Base-by-base conservation (phyloP, 2,329 filamentous ascomycete species). In the Tolypocladium pustulatum region DNA sequence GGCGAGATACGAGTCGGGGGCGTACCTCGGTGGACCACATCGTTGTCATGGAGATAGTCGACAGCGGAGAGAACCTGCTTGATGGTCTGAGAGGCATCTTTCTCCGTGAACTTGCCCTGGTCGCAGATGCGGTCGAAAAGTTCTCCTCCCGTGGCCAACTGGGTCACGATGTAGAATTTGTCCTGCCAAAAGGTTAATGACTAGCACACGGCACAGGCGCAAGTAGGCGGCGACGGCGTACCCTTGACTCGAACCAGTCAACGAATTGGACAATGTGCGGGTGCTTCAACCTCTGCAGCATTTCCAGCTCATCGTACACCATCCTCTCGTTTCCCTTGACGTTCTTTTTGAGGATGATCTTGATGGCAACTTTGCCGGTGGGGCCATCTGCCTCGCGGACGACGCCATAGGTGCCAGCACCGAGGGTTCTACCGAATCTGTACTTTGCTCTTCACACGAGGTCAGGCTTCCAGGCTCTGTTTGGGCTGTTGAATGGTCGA, bases 301-400 rank as follows among this genome's bases (percentile, higher is more conserved):
- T 91, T 65, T 91, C 84, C 67, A 99, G 81, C 78, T 99, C 94
- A 73, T 99, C 94, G 73, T 96, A 94, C 46, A 99, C 94, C 94
- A 99, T 99, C 73, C 88, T 86, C 79, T 99, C 94, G 68, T 97
- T 97, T 64, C 92, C 93, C 73, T 92, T 95, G 72, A 99, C 93
- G 75, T 96, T 97, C 80, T 96, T 97, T 84, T 99, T 99, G 69
- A 97, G 80, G 74, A 99, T 99, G 73, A 99, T 97, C 82, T 99
- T 99, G 75, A 99, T 84, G 46, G 94, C 94, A 61, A 96, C 92
- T 80, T 96, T 84, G 72, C 91, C 90, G 25, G 83, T 81, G 49
- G 88, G 85, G 65, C 90, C 84, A 62, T 97, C 91, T 61, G 94
- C 94, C 76, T 99, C 94, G 67, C 94, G 86, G 69, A 99, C 94